These are phyloP conservation scores for Fusarium sp. DNA, from an alignment of 2,329 filamentous ascomycete genomes.

Conservation along the genomic window DNA sequence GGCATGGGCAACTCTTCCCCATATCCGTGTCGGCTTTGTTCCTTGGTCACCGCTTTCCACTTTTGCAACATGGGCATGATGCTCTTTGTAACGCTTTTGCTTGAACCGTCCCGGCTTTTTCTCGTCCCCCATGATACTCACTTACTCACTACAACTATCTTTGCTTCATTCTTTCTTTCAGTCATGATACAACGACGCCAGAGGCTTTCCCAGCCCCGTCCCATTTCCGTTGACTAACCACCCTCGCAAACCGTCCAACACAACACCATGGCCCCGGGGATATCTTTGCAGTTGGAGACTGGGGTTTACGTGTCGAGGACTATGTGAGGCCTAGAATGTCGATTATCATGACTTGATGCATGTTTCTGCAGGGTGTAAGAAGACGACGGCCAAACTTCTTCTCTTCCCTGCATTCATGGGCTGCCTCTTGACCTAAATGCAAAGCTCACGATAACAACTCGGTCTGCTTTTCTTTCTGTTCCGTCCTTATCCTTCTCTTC, in stretches of 20 bases:
- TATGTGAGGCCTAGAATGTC: slow-evolving; percentile 6
- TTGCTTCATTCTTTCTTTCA: slow-evolving; percentile 1
- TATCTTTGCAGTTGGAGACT: slow-evolving; percentile 20
- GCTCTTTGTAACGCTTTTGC: slow-evolving; percentile 11
- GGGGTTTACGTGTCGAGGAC: slow-evolving; percentile 18
- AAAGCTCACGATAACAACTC: slow-evolving; percentile 41
- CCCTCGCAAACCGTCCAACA: slow-evolving; percentile 30
- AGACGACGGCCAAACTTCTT: slow-evolving; percentile 19
- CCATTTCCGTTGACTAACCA: slow-evolving; percentile 15
- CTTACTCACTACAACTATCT: slow-evolving; percentile 11
- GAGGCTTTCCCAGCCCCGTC: not conserved
- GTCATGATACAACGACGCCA: slow-evolving; percentile 7
- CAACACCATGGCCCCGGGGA: slow-evolving; percentile 16
- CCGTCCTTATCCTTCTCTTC: slow-evolving; percentile 2
- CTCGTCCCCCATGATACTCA: slow-evolving; percentile 33
- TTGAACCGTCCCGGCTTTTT: slow-evolving; percentile 39
- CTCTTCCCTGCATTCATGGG: slow-evolving; percentile 19
- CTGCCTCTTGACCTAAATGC: slow-evolving; percentile 31
- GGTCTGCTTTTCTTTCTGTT: slow-evolving; percentile 26
- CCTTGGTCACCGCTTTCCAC: slow-evolving; percentile 35
- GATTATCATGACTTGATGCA: slow-evolving; percentile 29
- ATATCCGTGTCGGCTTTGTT: slow-evolving; percentile 16
- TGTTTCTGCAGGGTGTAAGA: slow-evolving; percentile 7
- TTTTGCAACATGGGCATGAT: slow-evolving; percentile 21
- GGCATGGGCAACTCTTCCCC: slow-evolving; percentile 10